These are phyloP conservation scores for Aristolochia contorta DNA, from an alignment of 164 flowering plant species.

Conservation along the genomic window DNA sequence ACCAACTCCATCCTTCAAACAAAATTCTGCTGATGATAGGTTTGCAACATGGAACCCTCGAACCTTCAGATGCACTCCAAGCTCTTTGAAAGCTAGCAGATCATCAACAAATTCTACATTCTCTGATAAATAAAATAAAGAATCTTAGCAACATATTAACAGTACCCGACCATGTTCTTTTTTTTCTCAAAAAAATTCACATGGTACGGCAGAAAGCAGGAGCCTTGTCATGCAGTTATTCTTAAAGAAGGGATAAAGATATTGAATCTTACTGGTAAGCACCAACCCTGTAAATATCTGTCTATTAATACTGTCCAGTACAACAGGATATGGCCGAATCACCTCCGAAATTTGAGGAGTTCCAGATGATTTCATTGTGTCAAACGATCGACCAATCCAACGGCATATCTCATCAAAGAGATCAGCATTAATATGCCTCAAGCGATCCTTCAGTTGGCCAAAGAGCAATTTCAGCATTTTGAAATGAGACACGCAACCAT, in stretches of 20 bases:
- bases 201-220: no score
- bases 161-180: neutral
- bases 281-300: conserved; percentile 57
- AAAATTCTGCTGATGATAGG: conserved; percentile 66
- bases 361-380: conserved; percentile 30
- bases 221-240: neutral
- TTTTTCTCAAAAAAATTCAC: no score
- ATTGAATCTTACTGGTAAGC: conserved; percentile 50
- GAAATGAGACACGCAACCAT: neutral
- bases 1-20: conserved; percentile 58
- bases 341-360: conserved; percentile 19
- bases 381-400: conserved; percentile 62
- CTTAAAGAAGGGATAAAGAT: neutral
- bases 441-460: conserved; percentile 40
- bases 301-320: conserved; percentile 27
- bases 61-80: conserved; percentile 52
- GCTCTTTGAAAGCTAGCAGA: conserved; percentile 72
- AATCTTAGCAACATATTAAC: neutral
- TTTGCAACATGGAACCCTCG: conserved; percentile 73
- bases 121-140: conserved; percentile 23
- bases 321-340: conserved; percentile 38
- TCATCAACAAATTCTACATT: conserved; percentile 94
- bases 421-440: conserved; percentile 35
- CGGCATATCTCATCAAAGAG: conserved; percentile 43
- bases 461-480: neutral